Percentiles rank a stretch among this genome's conserved stretches.
Evolutionary conservation across 2,329 filamentous ascomycete genomes (phyloP).

Genomic region (Bisporella sp.): DNA sequence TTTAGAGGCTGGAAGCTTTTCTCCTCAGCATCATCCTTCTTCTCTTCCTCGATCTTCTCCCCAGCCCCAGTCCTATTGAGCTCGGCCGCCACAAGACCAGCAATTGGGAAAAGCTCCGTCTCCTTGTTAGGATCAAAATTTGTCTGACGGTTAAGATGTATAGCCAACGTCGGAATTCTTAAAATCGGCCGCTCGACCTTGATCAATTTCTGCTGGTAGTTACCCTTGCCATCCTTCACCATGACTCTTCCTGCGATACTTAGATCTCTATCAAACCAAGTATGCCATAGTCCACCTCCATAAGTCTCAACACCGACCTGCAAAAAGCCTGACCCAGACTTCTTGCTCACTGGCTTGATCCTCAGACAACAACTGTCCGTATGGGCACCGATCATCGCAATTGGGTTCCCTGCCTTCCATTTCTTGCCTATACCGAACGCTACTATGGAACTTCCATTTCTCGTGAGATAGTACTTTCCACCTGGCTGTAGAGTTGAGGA

Average conservation of each 20-base stretch:
- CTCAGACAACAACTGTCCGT: conserved; percentile 91
- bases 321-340: conserved; percentile 76
- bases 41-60: conserved; percentile 31
- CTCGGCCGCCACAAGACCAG: conserved; percentile 79
- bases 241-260: conserved; percentile 84
- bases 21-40: conserved; percentile 27
- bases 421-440: conserved; percentile 86
- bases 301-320: conserved; percentile 97
- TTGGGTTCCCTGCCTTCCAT: conserved; percentile 87
- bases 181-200: conserved; percentile 88
- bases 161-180: conserved; percentile 86
- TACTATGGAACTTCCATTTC: conserved; percentile 86
- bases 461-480: conserved; percentile 93
- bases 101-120: conserved; percentile 89
- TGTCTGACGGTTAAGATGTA: conserved; percentile 82
- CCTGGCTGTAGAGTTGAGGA: conserved; percentile 70
- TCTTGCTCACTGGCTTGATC: conserved; percentile 91
- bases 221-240: conserved; percentile 65
- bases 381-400: conserved; percentile 91
- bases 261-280: conserved; percentile 95
- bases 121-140: conserved; percentile 96
- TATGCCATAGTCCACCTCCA: conserved; percentile 95
- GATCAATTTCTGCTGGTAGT: conserved; percentile 76
- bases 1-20: conserved; percentile 67
- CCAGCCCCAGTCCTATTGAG: conserved; percentile 67